Conservation (phyloP, 768 basidiomycete species). For the Tylopilus balloui region DNA sequence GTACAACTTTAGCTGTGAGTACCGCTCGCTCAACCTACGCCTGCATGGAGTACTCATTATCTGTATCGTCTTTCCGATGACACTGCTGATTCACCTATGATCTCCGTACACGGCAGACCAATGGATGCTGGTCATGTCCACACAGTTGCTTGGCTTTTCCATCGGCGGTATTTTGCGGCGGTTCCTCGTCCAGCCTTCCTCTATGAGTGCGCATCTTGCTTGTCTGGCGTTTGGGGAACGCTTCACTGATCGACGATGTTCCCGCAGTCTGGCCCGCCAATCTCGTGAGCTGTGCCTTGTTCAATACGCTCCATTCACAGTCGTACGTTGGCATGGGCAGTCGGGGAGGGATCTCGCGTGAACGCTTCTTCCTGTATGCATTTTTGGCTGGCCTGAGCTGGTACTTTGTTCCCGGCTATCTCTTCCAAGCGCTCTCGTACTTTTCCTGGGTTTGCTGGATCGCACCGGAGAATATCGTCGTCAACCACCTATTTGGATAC, state of each 20-base stretch:
- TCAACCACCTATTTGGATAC: constrained; percentile 77
- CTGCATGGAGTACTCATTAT: background rate
- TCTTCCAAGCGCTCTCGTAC: constrained; percentile 62
- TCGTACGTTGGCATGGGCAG: constrained; percentile 39
- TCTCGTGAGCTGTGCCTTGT: constrained; percentile 64
- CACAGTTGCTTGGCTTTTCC: constrained; percentile 63
- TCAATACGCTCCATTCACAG: constrained; percentile 69
- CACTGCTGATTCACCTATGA: background rate
- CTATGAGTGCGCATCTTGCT: constrained; percentile 47
- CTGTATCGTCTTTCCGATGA: background rate
- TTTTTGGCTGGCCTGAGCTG: constrained; percentile 33
- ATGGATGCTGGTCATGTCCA: constrained; percentile 66
- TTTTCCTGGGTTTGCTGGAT: constrained; percentile 67
- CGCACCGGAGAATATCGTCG: constrained; percentile 57
- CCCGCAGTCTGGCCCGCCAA: constrained; percentile 68
- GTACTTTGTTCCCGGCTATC: constrained; percentile 70
- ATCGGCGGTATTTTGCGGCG: constrained; percentile 56
- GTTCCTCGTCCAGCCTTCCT: constrained; percentile 60
- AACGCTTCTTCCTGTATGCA: constrained; percentile 46
- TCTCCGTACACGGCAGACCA: constrained; percentile 33
- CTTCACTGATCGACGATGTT: constrained; percentile 25
- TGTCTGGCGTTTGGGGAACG: background rate
- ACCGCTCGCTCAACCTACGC: background rate
- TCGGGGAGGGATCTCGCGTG: constrained; percentile 47
- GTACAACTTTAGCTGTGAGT: constrained; percentile 48